Percentiles rank a stretch among this genome's conserved stretches.
Conservation (phyloP, 768 basidiomycete genomes). For the Phanerodontia chrysosporium region DNA sequence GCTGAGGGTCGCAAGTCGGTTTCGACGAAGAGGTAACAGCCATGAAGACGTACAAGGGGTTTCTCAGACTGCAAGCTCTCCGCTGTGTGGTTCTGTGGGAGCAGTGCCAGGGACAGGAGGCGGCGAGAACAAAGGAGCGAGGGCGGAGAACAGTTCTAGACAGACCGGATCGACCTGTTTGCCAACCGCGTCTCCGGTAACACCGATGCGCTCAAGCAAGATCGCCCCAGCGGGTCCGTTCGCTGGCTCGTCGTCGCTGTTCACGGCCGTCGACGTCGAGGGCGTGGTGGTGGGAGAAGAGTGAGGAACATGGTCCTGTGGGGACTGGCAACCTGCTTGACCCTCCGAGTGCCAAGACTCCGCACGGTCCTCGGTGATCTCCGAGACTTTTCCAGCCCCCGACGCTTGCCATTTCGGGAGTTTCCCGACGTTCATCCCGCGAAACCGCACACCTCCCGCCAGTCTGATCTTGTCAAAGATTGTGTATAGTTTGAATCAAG, state of each 20-base stretch:
- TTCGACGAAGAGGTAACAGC: not conserved
- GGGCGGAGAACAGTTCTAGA: not conserved
- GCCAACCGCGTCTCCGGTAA: not conserved
- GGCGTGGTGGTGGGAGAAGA: not conserved
- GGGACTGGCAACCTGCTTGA: not conserved
- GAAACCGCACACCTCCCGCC: not conserved
- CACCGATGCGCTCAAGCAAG: not conserved
- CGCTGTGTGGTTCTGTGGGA: not conserved
- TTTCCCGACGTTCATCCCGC: not conserved
- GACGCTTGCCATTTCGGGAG: not conserved
- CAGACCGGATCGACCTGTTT: not conserved
- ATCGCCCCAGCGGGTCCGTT: not conserved
- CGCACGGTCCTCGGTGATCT: not conserved
- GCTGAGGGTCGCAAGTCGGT: not conserved
- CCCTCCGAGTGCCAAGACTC: not conserved
- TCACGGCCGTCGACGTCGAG: not conserved
- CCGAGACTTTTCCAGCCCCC: not conserved
- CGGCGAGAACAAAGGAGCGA: constrained; percentile 1
- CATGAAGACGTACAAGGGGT: not conserved
- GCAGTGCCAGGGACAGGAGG: not conserved
- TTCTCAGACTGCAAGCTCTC: not conserved
- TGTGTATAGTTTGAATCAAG: not conserved
- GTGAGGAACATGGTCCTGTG: not conserved
- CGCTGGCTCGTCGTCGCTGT: not conserved
- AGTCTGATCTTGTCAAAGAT: not conserved